Base-by-base conservation (phyloP, 768 basidiomycete genomes). In the Mycena indigotica region DNA sequence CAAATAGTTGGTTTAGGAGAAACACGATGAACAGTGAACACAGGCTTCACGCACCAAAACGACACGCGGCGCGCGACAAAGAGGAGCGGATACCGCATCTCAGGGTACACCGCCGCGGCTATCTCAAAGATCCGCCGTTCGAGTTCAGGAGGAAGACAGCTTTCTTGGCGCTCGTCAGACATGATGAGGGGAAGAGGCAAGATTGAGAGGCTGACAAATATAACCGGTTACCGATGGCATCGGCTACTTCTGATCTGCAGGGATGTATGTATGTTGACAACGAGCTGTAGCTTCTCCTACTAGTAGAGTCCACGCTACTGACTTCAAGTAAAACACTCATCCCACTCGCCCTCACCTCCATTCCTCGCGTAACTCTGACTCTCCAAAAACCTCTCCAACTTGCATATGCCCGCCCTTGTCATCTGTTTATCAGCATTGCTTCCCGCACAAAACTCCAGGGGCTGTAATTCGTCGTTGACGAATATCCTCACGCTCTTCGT, bases 401-500 rank as follows among this genome's bases (percentile, higher is more conserved):
- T 68, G 65, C 92, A 95, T 57, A 94, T 44, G 13, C 10, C 89
- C 84, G 52, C 84, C n/a, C n/a, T n/a, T n/a, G n/a, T n/a, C 67
- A 44, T 70, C 60, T 35, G 26, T n/a, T 21, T 5, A 32, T 50
- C 41, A 16, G 40, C 23, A 38, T 53, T 35, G 67, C 70, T 63
- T 5, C 73, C 82, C 19, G 76, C 79, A 65, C 88, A 90, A 66
- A 91, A 87, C 48, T 72, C 74, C 30, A 88, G 66, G 0, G 84
- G 80, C 68, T 87, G 85, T 28, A 89, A 65, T 4, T 80, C 86
- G 61, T 93, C 89, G 58, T 93, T 89, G 55, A 95, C 85, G 21
- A 95, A 72, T n/a, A 95, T 77, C 61, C 93, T 76, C 25, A 95
- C 82, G 60, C 79, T 77, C 40, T 70, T 71, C 4, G 53, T 40